Percentiles rank a stretch among this genome's conserved stretches.
These are phyloP conservation scores for Chloropicon primus DNA, from an alignment of 139 green algal species.

Conservation along the genomic window DNA sequence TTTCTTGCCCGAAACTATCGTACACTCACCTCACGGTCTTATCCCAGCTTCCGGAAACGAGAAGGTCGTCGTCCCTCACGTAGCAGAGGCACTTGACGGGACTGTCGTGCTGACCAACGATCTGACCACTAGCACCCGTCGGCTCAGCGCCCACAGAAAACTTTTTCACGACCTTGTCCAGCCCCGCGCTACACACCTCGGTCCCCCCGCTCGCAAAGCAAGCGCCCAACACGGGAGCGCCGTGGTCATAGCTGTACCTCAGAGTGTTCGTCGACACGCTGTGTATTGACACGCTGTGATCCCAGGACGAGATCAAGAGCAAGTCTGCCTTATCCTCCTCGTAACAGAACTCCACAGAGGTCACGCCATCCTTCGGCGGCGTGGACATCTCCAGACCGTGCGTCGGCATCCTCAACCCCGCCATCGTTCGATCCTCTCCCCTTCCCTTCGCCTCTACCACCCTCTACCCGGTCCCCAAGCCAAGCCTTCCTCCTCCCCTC, in stretches of 20 bases:
- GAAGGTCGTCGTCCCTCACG: conserved; percentile 16
- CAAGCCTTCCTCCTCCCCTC: no score
- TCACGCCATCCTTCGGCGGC: not conserved
- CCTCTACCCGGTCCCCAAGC: no score
- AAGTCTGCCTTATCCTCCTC: conserved; percentile 5
- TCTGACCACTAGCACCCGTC: not conserved
- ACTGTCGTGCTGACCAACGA: conserved; percentile 32
- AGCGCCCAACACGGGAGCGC: conserved; percentile 51
- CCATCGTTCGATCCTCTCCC: no score
- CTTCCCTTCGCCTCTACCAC: no score
- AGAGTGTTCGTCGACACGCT: conserved; percentile 25
- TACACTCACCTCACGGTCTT: conserved; percentile 20
- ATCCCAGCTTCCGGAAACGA: conserved; percentile 62
- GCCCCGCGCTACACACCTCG: conserved; percentile 13
- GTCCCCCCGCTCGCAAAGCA: conserved; percentile 45
- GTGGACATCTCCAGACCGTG: not conserved
- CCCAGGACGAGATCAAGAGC: conserved; percentile 60
- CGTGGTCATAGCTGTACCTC: conserved; percentile 25
- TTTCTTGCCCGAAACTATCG: no score
- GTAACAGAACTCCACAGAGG: not conserved
- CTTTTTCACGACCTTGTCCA: not conserved
- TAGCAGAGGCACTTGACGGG: conserved; percentile 36
- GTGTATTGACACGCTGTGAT: conserved; percentile 53
- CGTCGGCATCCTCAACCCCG: not conserved
- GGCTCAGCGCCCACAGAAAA: not conserved